A percentile compares a stretch with the other conserved stretches of the same genome.
phyloP scores from a whole-genome alignment of 2,329 filamentous ascomycete genomes.

The Phoma sp. region DNA sequence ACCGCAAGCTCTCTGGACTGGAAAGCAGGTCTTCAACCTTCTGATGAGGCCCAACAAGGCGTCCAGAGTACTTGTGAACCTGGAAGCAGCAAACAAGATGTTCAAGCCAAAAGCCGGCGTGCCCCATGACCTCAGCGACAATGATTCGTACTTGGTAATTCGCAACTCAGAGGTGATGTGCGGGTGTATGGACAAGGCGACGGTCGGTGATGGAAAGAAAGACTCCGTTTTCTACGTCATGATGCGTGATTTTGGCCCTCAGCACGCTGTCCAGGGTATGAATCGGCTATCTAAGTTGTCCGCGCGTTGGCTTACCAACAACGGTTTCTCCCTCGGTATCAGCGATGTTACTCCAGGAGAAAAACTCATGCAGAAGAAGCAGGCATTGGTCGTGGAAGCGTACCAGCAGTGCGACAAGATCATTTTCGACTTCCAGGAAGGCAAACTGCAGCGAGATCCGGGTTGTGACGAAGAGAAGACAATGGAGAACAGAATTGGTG shows the following conservation, averaged over 20 bases:
- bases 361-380: conserved; percentile 74
- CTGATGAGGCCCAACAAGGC: conserved; percentile 87
- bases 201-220: conserved; percentile 96
- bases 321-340: conserved; percentile 95
- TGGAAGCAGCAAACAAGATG: conserved; percentile 90
- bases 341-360: conserved; percentile 89
- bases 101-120: conserved; percentile 71
- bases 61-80: conserved; percentile 84
- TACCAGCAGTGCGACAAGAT: conserved; percentile 84
- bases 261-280: conserved; percentile 89
- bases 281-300: conserved; percentile 91
- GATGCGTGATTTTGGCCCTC: conserved; percentile 90
- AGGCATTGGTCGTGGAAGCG: conserved; percentile 76
- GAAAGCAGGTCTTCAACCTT: conserved; percentile 94
- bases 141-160: conserved; percentile 87
- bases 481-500: conserved; percentile 87
- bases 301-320: conserved; percentile 84
- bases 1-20: conserved; percentile 89
- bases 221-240: conserved; percentile 98
- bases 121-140: conserved; percentile 76
- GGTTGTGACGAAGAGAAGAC: conserved; percentile 93
- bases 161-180: conserved; percentile 98
- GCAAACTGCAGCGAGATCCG: conserved; percentile 82
- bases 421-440: conserved; percentile 79
- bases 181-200: conserved; percentile 96